Base-by-base conservation (phyloP, 352 stramenopile species). In the Phytophthora idaei region DNA sequence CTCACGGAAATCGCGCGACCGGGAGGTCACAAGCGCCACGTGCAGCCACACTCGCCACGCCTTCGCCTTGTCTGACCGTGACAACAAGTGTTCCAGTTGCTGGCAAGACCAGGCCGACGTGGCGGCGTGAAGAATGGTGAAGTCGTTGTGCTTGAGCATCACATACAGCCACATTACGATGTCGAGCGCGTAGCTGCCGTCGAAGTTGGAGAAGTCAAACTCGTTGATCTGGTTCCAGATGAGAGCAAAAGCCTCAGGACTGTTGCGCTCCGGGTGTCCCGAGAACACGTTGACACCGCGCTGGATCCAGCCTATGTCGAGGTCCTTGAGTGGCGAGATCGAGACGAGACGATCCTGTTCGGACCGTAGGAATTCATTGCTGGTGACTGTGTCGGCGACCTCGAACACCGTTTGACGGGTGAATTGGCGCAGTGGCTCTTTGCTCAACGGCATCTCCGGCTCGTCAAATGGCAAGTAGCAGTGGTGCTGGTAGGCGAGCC, bases 1-100 rank as follows among this genome's bases (percentile, higher is more conserved):
- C 1, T 39, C 42, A 7, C 41, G 57, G 37, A 81, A 71, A 28
- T 83, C 73, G n/a, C 41, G 55, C 48, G 71, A 60, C 27, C 47
- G 64, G 4, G 60, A 56, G 42, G 55, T 73, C 8, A 79, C 61
- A 2, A 76, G 32, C 37, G 66, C 55, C 29, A 76, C 68, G 10
- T 80, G 72, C 25, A 83, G 51, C 74, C 74, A 83, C 17, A 73
- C 61, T 28, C 64, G 63, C 74, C 74, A 83, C 7, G 67, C 71
- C 11, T 63, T 69, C 5, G 31, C 39, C 7, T 49, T 66, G 53
- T 79, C 74, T 0, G 59, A 52, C 7, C 58, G 61, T 1, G 42
- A 54, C 57, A 83, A 54, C 64, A 83, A 50, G 9, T 80, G 71
- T 37, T 83, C 72, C 7, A 83, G 46, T 37, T 78, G 71, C 32